Conservation (phyloP, 805 yeast genomes). For the Wickerhamiella australiensis region DNA sequence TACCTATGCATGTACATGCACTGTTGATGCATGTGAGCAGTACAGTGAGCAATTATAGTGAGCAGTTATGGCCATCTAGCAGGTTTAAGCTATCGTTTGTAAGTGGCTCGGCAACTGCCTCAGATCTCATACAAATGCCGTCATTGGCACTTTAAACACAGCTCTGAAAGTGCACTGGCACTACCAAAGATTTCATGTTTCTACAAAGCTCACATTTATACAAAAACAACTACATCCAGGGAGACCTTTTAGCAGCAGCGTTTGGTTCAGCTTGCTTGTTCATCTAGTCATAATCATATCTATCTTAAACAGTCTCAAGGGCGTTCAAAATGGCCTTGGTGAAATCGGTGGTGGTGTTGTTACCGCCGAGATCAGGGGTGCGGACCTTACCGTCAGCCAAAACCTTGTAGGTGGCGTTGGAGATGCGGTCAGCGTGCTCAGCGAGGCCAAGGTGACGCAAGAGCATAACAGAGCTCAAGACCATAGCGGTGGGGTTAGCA, state of each 20-base stretch:
- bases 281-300: constrained; percentile 1
- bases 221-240: background rate
- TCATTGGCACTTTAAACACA: no score
- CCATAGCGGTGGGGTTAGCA: constrained; percentile 98
- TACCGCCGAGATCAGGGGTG: constrained; percentile 89
- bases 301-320: constrained; percentile 33
- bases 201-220: background rate
- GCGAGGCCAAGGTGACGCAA: constrained; percentile 91
- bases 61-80: no score
- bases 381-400: constrained; percentile 75
- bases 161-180: no score
- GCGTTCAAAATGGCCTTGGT: constrained; percentile 78
- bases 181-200: background rate
- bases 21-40: no score
- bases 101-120: no score
- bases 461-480: constrained; percentile 79
- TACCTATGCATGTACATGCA: no score
- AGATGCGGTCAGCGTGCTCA: constrained; percentile 70
- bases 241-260: background rate
- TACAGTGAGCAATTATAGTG: no score
- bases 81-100: no score
- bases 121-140: no score
- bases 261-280: background rate
- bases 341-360: constrained; percentile 81
- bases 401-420: constrained; percentile 80